Base-by-base conservation (phyloP, 2,329 filamentous ascomycete genomes). In the Venturia effusa region DNA sequence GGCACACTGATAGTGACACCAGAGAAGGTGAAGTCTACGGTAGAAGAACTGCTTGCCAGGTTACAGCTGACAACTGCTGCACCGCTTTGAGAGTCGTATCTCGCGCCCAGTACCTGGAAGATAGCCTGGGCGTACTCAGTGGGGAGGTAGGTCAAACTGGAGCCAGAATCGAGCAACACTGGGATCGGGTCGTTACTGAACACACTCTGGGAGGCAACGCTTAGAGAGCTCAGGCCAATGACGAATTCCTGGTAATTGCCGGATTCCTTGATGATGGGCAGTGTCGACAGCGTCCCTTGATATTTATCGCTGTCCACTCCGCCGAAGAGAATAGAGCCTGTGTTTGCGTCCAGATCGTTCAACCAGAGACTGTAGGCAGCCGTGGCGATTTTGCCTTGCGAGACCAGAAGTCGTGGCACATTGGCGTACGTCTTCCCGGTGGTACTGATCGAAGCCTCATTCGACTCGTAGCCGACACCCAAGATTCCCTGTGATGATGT, bases 241-340 rank as follows among this genome's bases (percentile, higher is more conserved):
- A 81, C 73, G 68, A 80, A 79, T 64, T 79, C 78, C 4, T 85
- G 83, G 45, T 84, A 83, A 61, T 77, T 67, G 59, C 77, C 66
- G 27, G 74, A 74, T 10, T 71, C 66, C 48, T 76, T 72, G 68
- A 85, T 77, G 66, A 91, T 79, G 19, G 86, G 79, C 34, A 92
- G 78, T 6, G 80, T 83, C 57, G 80, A 79, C 39, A 92, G 78
- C 1, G 82, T 73, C 59, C 88, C 89, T 0, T 79, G 72, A 74
- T 85, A 94, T 71, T 92, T 92, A 65, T 81, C 83, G 0, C 84
- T 89, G 71, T 93, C 89, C 65, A 92, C 84, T n/a, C 88, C 90
- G 45, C 90, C 90, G 68, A 93, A 94, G 1, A 93, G 78, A 66
- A 93, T 87, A 68, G 78, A 87, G 41, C 90, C 90, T 1, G 81